Base-by-base conservation (phyloP, 768 basidiomycete species). In the Russula earlei region DNA sequence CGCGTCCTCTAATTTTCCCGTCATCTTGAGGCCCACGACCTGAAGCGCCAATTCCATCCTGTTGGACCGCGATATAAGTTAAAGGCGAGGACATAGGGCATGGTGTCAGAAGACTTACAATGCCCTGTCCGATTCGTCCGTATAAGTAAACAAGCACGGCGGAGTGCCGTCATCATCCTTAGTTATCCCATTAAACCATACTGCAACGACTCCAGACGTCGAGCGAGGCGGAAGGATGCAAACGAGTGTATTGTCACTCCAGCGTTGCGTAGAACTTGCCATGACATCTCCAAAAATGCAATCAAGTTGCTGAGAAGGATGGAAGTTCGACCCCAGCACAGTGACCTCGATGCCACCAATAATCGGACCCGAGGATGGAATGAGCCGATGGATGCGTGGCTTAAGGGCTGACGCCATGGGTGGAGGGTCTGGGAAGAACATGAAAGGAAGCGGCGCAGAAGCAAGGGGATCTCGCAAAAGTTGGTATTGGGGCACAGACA, bases 1-100 rank as follows among this genome's bases (percentile, higher is more conserved):
- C 2, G 93, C 92, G 52, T 93, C 90, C 63, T 94, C 91, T 27
- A 95, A 84, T 65, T 92, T 88, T 46, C 93, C 93, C 0, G 92
- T 95, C 90, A 96, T 94, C 74, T 95, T 93, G 60, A 96, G 73
- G 0, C 94, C 94, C 17, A 97, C 92, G 14, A 95, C 91, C 66
- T 95, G 92, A 4, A 97, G 75, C 49, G 93, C 93, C 52, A 96
- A 80, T 68, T 95, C 94, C 91, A 97, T 94, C 62, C 91, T 94
- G 63, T 37, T 50, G 15, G 10, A 31, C 20, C 40, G 2, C 10
- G 49, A 31, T 29, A 57, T 67, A 9, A 62, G 55, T 17, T 56
- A 49, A n/a, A 17, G 27, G 43, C 45, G 22, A 20, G 51, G 50
- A 49, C 25, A n/a, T 22, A 14, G 10, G 3, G 25, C 19, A 25